Evolutionary conservation across 257 asterid genomes (phyloP).

Genomic region (Nicotiana obtusifolia): DNA sequence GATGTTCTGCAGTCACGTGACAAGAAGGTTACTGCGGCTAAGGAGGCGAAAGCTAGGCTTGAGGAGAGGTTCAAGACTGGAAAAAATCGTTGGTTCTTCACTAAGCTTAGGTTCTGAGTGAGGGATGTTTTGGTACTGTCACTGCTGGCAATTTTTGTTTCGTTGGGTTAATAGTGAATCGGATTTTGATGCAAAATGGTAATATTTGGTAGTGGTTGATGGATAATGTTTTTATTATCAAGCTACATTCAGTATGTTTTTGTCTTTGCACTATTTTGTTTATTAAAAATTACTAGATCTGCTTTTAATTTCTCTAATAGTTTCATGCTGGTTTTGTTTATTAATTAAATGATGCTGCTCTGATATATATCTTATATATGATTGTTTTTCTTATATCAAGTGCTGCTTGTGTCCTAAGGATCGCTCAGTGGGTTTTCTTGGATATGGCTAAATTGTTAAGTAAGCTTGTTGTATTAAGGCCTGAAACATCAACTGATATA

Average conservation of each 20-base stretch:
- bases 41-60: constrained; percentile 19
- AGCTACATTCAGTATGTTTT: background rate
- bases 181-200: constrained; percentile 3
- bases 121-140: background rate
- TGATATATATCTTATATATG: background rate
- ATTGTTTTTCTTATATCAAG: no score
- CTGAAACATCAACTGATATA: background rate
- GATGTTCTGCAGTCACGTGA: constrained; percentile 18
- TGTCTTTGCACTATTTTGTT: background rate
- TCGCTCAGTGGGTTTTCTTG: background rate
- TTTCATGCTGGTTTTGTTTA: no score
- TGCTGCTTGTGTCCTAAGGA: no score
- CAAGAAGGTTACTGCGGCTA: constrained; percentile 21
- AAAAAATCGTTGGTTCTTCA: constrained; percentile 25
- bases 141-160: background rate
- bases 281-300: background rate
- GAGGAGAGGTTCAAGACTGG: constrained; percentile 26
- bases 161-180: background rate
- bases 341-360: no score
- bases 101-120: constrained; percentile 24
- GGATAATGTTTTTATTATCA: background rate
- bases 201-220: background rate
- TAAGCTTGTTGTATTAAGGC: background rate
- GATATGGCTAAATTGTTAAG: background rate
- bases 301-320: background rate